A percentile compares a stretch with the other conserved stretches of the same genome.
Conservation (phyloP, 2,329 filamentous ascomycete genomes). For the Trichoderma arundinaceum region DNA sequence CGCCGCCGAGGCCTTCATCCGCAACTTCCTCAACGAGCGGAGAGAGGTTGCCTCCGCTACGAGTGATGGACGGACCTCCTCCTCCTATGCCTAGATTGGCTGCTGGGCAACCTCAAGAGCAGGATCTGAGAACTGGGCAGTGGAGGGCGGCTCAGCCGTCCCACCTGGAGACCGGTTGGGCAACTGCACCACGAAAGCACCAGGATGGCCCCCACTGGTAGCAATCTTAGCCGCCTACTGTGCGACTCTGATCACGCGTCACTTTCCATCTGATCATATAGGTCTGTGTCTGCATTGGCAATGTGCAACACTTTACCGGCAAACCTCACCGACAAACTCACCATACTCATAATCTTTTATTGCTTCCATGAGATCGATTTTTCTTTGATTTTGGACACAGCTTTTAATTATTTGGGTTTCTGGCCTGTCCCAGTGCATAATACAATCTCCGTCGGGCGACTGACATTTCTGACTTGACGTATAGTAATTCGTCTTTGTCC, state of each 20-base stretch:
- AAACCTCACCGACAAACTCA: neutral
- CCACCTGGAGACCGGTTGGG: constrained; percentile 47
- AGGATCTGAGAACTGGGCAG: constrained; percentile 46
- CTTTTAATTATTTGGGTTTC: constrained; percentile 26
- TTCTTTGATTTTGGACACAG: constrained; percentile 23
- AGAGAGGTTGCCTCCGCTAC: constrained; percentile 56
- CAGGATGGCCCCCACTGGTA: constrained; percentile 36
- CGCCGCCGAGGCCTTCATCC: constrained; percentile 47
- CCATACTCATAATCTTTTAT: constrained; percentile 15
- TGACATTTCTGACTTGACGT: constrained; percentile 32
- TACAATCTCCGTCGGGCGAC: constrained; percentile 35
- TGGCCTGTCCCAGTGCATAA: constrained; percentile 30
- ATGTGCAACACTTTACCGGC: neutral
- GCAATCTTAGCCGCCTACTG: constrained; percentile 7
- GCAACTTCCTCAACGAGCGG: constrained; percentile 47
- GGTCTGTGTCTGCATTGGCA: constrained; percentile 12
- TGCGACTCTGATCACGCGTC: constrained; percentile 2
- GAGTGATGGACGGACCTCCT: constrained; percentile 49
- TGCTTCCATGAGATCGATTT: constrained; percentile 12
- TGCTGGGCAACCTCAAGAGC: constrained; percentile 43
- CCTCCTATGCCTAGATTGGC: constrained; percentile 36
- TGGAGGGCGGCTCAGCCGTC: constrained; percentile 45
- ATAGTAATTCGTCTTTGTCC: constrained; percentile 29
- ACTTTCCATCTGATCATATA: neutral
- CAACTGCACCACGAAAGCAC: constrained; percentile 41